phyloP scores from a whole-genome alignment of 148 eudicot species.

The Rhododendron simsii region DNA sequence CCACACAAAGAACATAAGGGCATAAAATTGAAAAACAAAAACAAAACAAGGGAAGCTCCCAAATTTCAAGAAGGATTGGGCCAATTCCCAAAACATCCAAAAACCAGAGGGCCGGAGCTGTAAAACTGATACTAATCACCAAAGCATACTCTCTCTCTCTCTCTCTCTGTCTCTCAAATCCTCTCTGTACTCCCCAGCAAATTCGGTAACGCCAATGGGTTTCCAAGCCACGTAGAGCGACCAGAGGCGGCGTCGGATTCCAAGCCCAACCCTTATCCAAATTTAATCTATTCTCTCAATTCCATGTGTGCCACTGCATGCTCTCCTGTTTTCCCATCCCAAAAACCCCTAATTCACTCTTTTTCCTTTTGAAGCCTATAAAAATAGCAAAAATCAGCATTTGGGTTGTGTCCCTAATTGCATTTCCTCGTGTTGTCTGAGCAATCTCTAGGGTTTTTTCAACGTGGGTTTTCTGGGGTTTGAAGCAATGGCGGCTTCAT shows the following conservation, averaged over 20 bases:
- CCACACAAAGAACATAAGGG: no score
- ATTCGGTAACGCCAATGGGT: slow-evolving; percentile 5
- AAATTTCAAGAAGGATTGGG: neutral
- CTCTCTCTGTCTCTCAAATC: no score
- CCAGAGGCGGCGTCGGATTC: neutral
- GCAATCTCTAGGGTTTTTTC: neutral
- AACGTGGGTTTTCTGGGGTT: neutral
- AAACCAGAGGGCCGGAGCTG: neutral
- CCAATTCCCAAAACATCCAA: neutral
- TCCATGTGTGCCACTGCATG: slow-evolving; percentile 2
- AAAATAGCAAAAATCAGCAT: neutral
- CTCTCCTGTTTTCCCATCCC: neutral
- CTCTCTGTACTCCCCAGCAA: neutral
- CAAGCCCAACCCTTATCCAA: neutral
- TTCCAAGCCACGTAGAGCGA: neutral
- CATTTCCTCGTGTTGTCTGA: neutral
- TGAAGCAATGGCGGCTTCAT: neutral
- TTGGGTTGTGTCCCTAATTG: neutral
- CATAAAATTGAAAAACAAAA: no score
- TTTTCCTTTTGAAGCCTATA: neutral
- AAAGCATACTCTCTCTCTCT: neutral
- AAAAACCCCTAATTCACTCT: neutral
- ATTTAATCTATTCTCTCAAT: neutral
- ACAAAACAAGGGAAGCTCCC: no score
- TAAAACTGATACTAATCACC: neutral